Evolutionary conservation across 2,329 filamentous ascomycete genomes (phyloP), one percentile per base, ranked within the genome.

Genomic region (Zarea fungicola): DNA sequence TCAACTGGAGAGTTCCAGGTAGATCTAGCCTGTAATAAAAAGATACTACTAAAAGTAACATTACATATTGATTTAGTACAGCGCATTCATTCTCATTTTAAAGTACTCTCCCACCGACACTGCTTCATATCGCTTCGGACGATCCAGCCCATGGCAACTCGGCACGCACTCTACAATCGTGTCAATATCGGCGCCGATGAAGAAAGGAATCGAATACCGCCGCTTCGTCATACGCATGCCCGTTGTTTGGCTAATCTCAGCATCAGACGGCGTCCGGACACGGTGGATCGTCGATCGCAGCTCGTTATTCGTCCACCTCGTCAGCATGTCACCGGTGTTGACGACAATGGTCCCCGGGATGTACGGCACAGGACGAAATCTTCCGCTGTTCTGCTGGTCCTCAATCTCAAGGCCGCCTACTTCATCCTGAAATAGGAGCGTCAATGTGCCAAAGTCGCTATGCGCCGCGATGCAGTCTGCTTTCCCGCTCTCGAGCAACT

Each of bases 121-220:
- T 22, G 76, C 74, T 46, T 71, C 69, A 55, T 81, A 80, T 58
- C 73, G 77, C 32, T 72, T 65, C 1, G 72, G 69, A 43, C 70
- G 65, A 1, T 62, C 61, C 16, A 65, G 65, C 9, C 66, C 66
- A 19, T 63, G 65, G 53, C 73, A 77, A 5, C 69, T 69, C 1
- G 71, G 66, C 39, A 81, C 65, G 54, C 74, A 78, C 55, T 78
- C 74, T 44, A 83, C 75, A 8, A 75, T 60, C 4, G 69, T 64
- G 36, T 73, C 65, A 3, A 68, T 63, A 54, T 80, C 72, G 0
- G 78, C 75, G 6, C 67, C 63, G 26, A 81, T 67, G 48, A 83
- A 83, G 56, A 81, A 83, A 1, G 78, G 77, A 45, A 83, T 82
- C 8, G 79, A 82, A 53, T 78, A 83, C 13, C 80, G 64, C 18